phyloP scores from a whole-genome alignment of 441 rosid species.

The Erodium moschatum region DNA sequence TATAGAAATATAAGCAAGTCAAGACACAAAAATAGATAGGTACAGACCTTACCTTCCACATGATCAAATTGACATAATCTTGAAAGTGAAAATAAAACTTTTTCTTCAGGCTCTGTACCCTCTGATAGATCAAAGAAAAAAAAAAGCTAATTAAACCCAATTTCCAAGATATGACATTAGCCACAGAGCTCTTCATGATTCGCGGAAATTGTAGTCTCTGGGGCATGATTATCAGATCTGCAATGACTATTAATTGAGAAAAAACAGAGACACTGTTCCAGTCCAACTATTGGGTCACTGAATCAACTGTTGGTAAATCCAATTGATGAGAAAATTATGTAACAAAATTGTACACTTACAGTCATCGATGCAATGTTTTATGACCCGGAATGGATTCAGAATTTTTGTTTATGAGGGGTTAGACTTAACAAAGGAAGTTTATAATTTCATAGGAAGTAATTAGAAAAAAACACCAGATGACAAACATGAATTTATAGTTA shows the following conservation, averaged over 20 bases:
- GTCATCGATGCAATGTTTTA: neutral
- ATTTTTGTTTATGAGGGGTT: too few relatives aligned
- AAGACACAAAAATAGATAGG: neutral
- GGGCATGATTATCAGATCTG: conserved; percentile 3
- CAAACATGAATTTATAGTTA: too few relatives aligned
- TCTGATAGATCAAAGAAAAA: conserved; percentile 33
- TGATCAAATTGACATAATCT: conserved; percentile 83
- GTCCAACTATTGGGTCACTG: neutral
- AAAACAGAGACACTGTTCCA: neutral
- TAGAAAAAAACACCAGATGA: too few relatives aligned
- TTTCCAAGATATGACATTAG: conserved; percentile 11
- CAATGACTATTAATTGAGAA: neutral
- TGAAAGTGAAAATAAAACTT: conserved; percentile 87
- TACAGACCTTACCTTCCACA: conserved; percentile 65
- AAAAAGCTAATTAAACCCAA: conserved; percentile 16
- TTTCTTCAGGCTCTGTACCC: conserved; percentile 76
- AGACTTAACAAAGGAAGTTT: neutral
- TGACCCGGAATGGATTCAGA: too few relatives aligned
- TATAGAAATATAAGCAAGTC: neutral
- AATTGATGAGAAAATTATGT: neutral
- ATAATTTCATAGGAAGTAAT: too few relatives aligned
- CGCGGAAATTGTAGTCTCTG: neutral
- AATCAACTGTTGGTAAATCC: neutral
- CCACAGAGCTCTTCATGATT: conserved; percentile 13
- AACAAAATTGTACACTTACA: neutral